These are phyloP conservation scores for Jatropha multifida DNA, from an alignment of 441 rosid species.

Conservation along the genomic window DNA sequence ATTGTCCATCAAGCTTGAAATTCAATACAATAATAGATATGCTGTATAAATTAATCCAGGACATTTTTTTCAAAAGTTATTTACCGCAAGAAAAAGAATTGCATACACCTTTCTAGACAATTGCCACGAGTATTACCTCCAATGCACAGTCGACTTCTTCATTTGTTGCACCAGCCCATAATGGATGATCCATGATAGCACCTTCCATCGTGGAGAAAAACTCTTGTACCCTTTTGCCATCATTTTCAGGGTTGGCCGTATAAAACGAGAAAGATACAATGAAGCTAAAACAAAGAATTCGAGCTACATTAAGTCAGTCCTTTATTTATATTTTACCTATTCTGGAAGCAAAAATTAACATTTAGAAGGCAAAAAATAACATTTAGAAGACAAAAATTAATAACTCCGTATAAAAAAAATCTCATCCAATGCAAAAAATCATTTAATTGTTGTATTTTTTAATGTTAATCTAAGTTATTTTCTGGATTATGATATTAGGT, in stretches of 20 bases:
- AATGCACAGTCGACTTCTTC: slow-evolving; percentile 44
- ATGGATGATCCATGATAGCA: slow-evolving; percentile 42
- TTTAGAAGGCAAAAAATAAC: background rate
- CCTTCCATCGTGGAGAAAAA: slow-evolving; percentile 49
- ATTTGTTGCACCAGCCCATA: slow-evolving; percentile 44
- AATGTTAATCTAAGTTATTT: too few species aligned
- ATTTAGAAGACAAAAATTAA: too few species aligned
- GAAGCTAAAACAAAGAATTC: slow-evolving; percentile 42
- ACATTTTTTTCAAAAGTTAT: background rate
- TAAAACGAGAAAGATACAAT: slow-evolving; percentile 51
- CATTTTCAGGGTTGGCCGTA: slow-evolving; percentile 43
- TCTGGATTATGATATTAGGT: too few species aligned
- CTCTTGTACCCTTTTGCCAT: slow-evolving; percentile 49
- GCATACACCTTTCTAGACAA: background rate
- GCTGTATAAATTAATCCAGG: background rate
- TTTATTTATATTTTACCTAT: background rate
- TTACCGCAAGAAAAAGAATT: background rate
- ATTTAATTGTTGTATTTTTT: too few species aligned
- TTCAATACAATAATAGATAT: background rate
- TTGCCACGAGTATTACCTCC: slow-evolving; percentile 38
- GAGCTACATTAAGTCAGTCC: background rate
- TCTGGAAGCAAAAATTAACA: background rate
- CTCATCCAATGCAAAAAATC: too few species aligned
- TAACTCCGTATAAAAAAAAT: too few species aligned
- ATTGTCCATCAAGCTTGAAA: background rate